These are phyloP conservation scores for Urtica urens DNA, from an alignment of 306 rosid genomes.

Conservation along the genomic window DNA sequence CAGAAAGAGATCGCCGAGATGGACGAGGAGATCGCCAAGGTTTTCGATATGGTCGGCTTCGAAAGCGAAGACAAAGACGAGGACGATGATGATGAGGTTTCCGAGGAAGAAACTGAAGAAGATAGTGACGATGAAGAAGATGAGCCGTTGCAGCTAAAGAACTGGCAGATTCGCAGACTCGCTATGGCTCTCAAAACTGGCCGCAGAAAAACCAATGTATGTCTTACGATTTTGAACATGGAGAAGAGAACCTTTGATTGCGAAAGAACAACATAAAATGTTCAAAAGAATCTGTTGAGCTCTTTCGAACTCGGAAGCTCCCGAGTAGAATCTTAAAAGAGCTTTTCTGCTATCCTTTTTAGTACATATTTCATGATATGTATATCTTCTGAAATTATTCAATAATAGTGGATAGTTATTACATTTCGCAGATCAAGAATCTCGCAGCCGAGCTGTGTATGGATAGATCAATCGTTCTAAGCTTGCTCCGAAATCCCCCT, in stretches of 20 bases:
- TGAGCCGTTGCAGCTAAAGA: conserved; percentile 38
- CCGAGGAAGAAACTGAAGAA: conserved; percentile 5
- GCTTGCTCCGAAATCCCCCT: conserved; percentile 84
- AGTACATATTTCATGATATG: no score
- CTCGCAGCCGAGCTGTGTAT: conserved; percentile 93
- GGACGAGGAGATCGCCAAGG: conserved; percentile 50
- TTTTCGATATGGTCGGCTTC: conserved; percentile 30
- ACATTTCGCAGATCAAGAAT: conserved; percentile 51
- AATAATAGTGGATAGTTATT: neutral
- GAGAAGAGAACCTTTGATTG: neutral
- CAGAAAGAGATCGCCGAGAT: conserved; percentile 49
- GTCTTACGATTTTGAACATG: conserved; percentile 16
- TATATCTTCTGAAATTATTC: no score
- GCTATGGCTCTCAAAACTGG: conserved; percentile 72
- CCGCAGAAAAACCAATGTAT: conserved; percentile 72
- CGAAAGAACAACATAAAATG: no score
- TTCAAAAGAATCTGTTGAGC: neutral
- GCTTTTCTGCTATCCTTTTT: no score
- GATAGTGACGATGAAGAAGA: conserved; percentile 31
- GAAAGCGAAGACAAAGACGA: conserved; percentile 5
- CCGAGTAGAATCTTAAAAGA: no score
- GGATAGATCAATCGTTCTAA: conserved; percentile 71
- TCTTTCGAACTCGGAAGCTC: neutral
- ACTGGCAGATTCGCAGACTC: conserved; percentile 71
- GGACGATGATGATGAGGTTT: conserved; percentile 13